These are phyloP conservation scores for Claviceps sorghi DNA, from an alignment of 2,329 filamentous ascomycete genomes.

Conservation along the genomic window DNA sequence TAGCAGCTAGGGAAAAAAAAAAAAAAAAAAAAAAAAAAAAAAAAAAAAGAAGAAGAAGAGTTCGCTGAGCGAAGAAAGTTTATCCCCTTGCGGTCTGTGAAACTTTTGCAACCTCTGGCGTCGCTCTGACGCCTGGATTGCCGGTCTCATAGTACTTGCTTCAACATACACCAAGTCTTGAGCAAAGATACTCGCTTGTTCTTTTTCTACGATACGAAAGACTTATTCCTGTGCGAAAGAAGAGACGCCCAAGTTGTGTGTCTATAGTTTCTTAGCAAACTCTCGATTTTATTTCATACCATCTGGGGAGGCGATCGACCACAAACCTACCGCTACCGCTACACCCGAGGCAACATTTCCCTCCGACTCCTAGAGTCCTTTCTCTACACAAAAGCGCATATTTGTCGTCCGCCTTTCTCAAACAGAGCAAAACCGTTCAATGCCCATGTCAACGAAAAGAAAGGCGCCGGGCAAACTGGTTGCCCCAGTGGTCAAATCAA, in stretches of 20 bases:
- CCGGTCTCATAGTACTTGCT: neutral
- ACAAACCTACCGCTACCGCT: neutral
- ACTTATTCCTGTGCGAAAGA: neutral
- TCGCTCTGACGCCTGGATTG: neutral
- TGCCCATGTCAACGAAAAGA: conserved; percentile 44
- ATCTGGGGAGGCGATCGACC: neutral
- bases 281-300: neutral
- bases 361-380: neutral
- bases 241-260: neutral
- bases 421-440: conserved; percentile 4
- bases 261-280: neutral
- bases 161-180: neutral
- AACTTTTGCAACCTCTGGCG: conserved; percentile 18
- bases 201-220: neutral
- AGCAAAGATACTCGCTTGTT: neutral
- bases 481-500: conserved; percentile 37
- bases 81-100: conserved; percentile 13
- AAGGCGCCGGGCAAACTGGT: conserved; percentile 44
- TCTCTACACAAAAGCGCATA: neutral
- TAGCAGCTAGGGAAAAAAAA: conserved; percentile 17
- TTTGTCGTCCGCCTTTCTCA: neutral
- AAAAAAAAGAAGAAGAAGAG: too few species aligned
- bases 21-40: conserved; percentile 3
- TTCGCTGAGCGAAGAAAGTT: conserved; percentile 12
- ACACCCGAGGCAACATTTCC: neutral